phyloP scores from a whole-genome alignment of 306 rosid genomes.

The Sophora flavescens region DNA sequence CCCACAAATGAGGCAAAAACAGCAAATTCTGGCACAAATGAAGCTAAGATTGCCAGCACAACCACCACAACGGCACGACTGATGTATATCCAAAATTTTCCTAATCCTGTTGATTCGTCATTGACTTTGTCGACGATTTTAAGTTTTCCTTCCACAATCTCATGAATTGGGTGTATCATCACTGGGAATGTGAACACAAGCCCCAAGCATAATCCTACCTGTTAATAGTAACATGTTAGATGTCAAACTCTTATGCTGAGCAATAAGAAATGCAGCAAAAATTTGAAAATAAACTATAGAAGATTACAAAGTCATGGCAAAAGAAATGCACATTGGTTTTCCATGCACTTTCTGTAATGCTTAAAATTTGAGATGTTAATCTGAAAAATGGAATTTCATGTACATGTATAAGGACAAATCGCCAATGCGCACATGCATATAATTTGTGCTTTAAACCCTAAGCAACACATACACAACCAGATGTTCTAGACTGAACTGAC shows the following conservation, averaged over 20 bases:
- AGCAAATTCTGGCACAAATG: conserved; percentile 76
- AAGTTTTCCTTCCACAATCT: conserved; percentile 76
- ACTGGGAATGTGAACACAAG: conserved; percentile 85
- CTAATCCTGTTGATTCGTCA: conserved; percentile 42
- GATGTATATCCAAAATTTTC: conserved; percentile 48
- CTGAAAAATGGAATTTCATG: background rate
- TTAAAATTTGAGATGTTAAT: conserved; percentile 19
- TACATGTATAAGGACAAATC: conserved; percentile 15
- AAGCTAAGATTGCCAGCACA: conserved; percentile 66
- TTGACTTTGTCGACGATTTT: conserved; percentile 10
- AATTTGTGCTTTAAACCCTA: background rate
- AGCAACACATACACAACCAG: conserved; percentile 1
- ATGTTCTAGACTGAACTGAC: background rate
- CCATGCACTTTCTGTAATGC: conserved; percentile 5
- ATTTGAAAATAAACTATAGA: conserved; percentile 11
- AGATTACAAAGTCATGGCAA: background rate
- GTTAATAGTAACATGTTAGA: conserved; percentile 50
- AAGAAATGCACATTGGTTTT: conserved; percentile 27
- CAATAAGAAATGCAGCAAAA: conserved; percentile 3
- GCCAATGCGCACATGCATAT: background rate
- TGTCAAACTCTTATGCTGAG: conserved; percentile 20
- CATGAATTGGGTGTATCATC: conserved; percentile 86
- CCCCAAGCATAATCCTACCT: conserved; percentile 89
- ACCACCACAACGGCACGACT: conserved; percentile 77
- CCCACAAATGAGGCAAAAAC: conserved; percentile 84